These are phyloP conservation scores for Gymnopus androsaceus DNA, from an alignment of 1,284 basidiomycete genomes.

Conservation along the genomic window DNA sequence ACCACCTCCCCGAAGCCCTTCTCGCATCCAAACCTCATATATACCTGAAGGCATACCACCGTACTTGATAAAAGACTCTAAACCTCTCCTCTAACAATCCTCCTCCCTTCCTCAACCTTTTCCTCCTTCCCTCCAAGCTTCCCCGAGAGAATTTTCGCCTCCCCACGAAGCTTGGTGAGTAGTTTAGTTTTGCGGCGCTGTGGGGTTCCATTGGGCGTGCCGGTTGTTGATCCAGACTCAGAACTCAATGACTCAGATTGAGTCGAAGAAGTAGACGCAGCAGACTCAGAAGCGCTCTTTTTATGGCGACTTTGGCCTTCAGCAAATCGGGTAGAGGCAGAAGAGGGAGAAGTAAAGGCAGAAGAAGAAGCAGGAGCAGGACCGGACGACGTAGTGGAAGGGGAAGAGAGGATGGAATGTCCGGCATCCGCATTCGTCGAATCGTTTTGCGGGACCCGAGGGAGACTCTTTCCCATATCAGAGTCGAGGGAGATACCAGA, in stretches of 20 bases:
- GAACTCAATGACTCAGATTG: neutral
- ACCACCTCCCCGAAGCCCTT: too few relatives aligned
- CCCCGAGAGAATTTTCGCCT: constrained; percentile 52
- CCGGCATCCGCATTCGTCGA: neutral
- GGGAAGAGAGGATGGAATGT: neutral
- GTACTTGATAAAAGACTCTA: too few relatives aligned
- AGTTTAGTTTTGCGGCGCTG: constrained; percentile 38
- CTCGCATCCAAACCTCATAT: too few relatives aligned
- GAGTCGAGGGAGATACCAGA: neutral
- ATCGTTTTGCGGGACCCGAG: neutral
- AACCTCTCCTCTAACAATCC: constrained; percentile 30
- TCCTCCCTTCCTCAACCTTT: constrained; percentile 50
- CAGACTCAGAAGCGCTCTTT: neutral
- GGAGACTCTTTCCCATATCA: neutral
- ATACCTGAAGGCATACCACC: too few relatives aligned
- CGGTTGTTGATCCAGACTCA: too few relatives aligned
- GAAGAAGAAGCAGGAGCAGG: neutral
- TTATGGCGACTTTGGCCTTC: too few relatives aligned
- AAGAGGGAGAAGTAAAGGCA: neutral
- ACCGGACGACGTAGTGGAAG: neutral
- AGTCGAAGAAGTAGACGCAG: neutral
- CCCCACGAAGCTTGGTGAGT: constrained; percentile 55
- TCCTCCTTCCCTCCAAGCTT: constrained; percentile 49
- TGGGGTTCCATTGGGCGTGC: neutral
- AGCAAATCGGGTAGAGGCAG: neutral